Evolutionary conservation across 2,329 filamentous ascomycete genomes (phyloP).

Genomic region (Aspergillus caelatus): DNA sequence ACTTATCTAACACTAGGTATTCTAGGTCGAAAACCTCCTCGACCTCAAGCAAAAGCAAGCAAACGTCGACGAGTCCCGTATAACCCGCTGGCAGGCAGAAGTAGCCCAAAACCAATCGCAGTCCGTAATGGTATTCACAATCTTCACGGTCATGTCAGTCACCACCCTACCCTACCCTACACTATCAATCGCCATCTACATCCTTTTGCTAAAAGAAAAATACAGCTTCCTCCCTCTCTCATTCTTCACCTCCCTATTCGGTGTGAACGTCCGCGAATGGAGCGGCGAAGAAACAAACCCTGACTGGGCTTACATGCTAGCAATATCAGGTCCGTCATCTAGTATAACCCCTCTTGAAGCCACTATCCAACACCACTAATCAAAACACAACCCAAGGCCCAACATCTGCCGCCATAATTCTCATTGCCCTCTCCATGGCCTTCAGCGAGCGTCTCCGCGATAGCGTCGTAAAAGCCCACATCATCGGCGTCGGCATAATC

Average conservation of each 20-base stretch:
- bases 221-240: slow-evolving; percentile 60
- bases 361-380: not conserved
- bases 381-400: slow-evolving; percentile 20
- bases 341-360: not conserved
- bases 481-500: slow-evolving; percentile 25
- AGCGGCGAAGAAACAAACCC: slow-evolving; percentile 50
- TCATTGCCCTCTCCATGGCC: slow-evolving; percentile 56
- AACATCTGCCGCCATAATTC: slow-evolving; percentile 57
- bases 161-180: not conserved
- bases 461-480: slow-evolving; percentile 25
- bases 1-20: slow-evolving; percentile 6
- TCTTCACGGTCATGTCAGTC: slow-evolving; percentile 64
- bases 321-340: slow-evolving; percentile 30
- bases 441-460: slow-evolving; percentile 49
- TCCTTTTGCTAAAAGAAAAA: not conserved
- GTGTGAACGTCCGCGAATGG: slow-evolving; percentile 68
- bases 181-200: not conserved
- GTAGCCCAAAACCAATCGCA: slow-evolving; percentile 64
- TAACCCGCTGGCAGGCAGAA: slow-evolving; percentile 65
- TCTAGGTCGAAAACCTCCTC: slow-evolving; percentile 63
- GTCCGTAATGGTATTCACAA: slow-evolving; percentile 60
- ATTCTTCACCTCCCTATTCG: slow-evolving; percentile 68
- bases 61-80: slow-evolving; percentile 66
- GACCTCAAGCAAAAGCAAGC: slow-evolving; percentile 70
- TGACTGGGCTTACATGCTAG: slow-evolving; percentile 26